These are phyloP conservation scores for Boechera divaricarpa DNA, from an alignment of 345 rosid genomes.

Conservation along the genomic window DNA sequence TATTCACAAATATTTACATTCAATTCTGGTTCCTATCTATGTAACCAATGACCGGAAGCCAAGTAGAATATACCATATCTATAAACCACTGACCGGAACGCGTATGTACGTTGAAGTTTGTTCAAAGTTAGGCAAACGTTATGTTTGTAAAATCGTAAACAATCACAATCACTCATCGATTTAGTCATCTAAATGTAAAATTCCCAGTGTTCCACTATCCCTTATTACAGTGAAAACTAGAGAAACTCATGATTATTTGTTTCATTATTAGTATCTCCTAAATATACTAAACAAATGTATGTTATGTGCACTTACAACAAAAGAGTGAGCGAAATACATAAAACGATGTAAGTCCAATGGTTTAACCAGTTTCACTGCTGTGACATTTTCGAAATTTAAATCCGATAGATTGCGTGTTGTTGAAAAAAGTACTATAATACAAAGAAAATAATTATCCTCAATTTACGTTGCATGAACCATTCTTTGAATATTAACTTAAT, in stretches of 20 bases:
- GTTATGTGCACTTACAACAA: neutral
- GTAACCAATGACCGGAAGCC: neutral
- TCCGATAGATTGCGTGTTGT: neutral
- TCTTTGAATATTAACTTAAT: neutral
- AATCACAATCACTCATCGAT: slow-evolving; percentile 26
- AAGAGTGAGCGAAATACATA: neutral
- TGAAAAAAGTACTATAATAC: neutral
- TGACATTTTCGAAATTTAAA: neutral
- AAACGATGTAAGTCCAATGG: neutral
- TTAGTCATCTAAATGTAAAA: neutral
- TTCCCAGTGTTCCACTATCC: neutral
- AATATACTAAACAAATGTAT: neutral
- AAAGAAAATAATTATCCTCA: neutral
- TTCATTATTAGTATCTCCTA: neutral
- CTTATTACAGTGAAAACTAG: neutral
- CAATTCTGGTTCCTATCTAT: neutral
- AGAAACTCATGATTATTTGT: neutral
- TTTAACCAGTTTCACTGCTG: neutral
- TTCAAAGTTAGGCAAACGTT: slow-evolving; percentile 42
- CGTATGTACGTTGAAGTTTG: slow-evolving; percentile 12
- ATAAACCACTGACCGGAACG: slow-evolving; percentile 27
- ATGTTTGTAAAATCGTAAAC: slow-evolving; percentile 21
- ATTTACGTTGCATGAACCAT: slow-evolving; percentile 6
- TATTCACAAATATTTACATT: slow-evolving; percentile 4
- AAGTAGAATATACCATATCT: neutral